Conservation (phyloP, 208 protist genomes). For the Leishmania guyanensis region DNA sequence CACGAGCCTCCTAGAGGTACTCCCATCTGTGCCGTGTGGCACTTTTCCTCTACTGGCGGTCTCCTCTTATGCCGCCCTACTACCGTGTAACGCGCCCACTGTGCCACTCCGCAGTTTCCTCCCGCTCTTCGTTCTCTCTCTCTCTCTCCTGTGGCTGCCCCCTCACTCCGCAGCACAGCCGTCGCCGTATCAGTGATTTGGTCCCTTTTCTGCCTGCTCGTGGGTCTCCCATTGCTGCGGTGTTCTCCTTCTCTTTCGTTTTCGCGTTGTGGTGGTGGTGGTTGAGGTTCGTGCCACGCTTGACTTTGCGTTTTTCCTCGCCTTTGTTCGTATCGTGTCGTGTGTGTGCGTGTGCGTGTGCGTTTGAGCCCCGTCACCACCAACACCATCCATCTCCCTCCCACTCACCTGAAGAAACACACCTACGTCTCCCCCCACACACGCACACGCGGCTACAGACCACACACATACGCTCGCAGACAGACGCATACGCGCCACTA, state of each 20-base stretch:
- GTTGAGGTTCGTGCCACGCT: not conserved
- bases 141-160: not conserved
- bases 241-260: constrained; percentile 1
- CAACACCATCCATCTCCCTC: not conserved
- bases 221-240: not conserved
- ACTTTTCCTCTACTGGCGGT: not conserved
- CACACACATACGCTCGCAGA: not conserved
- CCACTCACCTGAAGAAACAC: not conserved
- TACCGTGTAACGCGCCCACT: not conserved
- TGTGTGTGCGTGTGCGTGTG: not conserved
- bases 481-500: not conserved
- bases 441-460: not conserved
- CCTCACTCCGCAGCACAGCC: not conserved
- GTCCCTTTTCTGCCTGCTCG: not conserved
- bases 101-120: not conserved
- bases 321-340: not conserved
- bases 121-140: not conserved
- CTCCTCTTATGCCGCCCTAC: not conserved
- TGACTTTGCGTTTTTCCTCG: not conserved
- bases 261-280: not conserved
- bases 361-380: not conserved
- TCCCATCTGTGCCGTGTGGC: not conserved
- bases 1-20: too few relatives aligned
- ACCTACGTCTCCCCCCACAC: not conserved
- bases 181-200: not conserved